Evolutionary conservation across 2,329 filamentous ascomycete species (phyloP), one percentile per base, ranked within the genome.

Genomic region (Didymella keratinophila): DNA sequence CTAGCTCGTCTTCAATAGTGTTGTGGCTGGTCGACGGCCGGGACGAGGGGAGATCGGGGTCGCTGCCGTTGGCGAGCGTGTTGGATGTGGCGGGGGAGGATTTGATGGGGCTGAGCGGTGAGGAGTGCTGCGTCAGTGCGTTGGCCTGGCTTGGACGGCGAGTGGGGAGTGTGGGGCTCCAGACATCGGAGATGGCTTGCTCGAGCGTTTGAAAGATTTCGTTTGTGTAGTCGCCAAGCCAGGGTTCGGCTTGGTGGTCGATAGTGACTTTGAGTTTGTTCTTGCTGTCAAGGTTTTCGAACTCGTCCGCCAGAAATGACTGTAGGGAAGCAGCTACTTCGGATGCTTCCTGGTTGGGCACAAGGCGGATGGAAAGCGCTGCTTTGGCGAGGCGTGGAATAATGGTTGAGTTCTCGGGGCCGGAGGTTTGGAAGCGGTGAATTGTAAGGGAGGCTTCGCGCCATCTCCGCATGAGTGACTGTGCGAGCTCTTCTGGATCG

Each of bases 361-460:
- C 95, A 1, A 99, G 86, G 12, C 95, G 92, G 37, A 99, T 83
- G 16, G 93, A 97, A 32, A 99, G 86, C 48, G 93, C 89, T 5
- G 93, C 93, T 69, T 90, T 94, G 9, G 94, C 95, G 66, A 93
- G 88, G 62, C 91, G 89, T 41, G 94, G 96, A 60, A 99, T 96
- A 27, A 98, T 87, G 46, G 93, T 95, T 1, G 93, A 92, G 67
- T 96, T 95, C 51, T 87, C 84, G 0, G 92, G 93, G 0, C 94
- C 94, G 0, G 93, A 97, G 0, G 94, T 93, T 70, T 96, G 92
- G 76, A 98, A 93, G 8, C 92, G 86, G 78, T 99, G 95, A 42
- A 98, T 91, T 0, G 95, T 98, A 51, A 99, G 81, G 48, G 96
- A 97, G 0, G 95, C 93, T 71, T 98, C 93, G 21, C 95, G 88